Base-by-base conservation (phyloP, 345 rosid genomes). In the Boechera divaricarpa region DNA sequence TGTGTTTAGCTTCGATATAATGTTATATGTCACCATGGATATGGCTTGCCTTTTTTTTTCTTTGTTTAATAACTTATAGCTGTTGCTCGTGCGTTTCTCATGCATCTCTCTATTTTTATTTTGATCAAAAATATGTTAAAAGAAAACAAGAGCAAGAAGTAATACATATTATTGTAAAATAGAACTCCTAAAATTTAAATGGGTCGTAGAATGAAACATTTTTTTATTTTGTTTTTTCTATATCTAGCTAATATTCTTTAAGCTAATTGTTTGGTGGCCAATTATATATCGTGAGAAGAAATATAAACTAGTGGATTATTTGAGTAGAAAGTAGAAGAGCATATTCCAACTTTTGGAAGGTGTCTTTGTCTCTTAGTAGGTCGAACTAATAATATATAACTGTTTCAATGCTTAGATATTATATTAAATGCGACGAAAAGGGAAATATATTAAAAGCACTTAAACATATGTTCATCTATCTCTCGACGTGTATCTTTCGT, bases 261-360 rank as follows among this genome's bases (percentile, higher is more conserved):
- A 62, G 39, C 48, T 35, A 70, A 70, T 24, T 62, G 67, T 29
- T 62, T 63, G 67, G 71, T 77, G 53, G 51, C 71, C 21, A 41
- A 21, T 42, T 57, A 49, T 71, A n/a, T 2, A 44, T 18, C 35
- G 51, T 16, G 41, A 63, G 2, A 38, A 58, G 11, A 60, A 36
- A 52, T 60, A 21, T 1, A 21, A 21, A 59, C 26, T 39, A 52
- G 57, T 66, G 69, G 74, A 67, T 60, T 42, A 60, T 73, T 49
- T 67, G 48, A 79, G 58, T 66, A 73, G 58, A 78, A 73, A 73
- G 65, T 60, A 44, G 38, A 60, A 53, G 69, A 53, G 78, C 73
- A 79, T 79, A 79, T 73, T 79, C 74, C 64, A 53, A 73, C 78
- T 78, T 79, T 73, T 79, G 53, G 82, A 73, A 60, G 78, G 26